These are phyloP conservation scores for Verruconis gallopava DNA, from an alignment of 2,329 filamentous ascomycete genomes.

Conservation along the genomic window DNA sequence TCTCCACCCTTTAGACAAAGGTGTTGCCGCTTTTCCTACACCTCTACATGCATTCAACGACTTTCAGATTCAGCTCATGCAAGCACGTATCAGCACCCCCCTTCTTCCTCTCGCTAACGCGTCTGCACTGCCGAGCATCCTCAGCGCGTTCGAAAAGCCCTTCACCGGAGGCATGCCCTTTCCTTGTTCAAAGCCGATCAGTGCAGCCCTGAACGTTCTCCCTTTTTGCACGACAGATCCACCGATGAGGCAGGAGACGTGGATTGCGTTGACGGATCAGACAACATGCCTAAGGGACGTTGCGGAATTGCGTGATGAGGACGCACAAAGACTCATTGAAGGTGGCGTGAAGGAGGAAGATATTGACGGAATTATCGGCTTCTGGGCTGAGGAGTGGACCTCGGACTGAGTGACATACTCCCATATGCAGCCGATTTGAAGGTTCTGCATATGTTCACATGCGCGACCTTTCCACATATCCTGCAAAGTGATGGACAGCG, in stretches of 20 bases:
- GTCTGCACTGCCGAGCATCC: conserved; percentile 1
- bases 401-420: background rate
- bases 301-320: background rate
- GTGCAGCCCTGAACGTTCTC: conserved; percentile 6
- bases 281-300: conserved; percentile 3
- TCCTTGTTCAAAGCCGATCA: background rate
- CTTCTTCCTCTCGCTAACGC: conserved; percentile 4
- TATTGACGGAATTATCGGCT: conserved; percentile 1
- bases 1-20: background rate
- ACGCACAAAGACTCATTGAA: conserved; percentile 1
- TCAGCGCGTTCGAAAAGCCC: background rate
- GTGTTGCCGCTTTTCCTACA: background rate
- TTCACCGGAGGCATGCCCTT: background rate
- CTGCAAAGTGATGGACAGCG: too few species aligned
- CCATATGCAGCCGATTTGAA: too few species aligned
- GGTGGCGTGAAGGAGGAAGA: background rate
- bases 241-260: background rate
- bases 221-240: background rate
- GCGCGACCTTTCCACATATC: too few species aligned
- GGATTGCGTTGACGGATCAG: conserved; percentile 4
- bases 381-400: conserved; percentile 8
- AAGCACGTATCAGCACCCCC: background rate
- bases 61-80: conserved; percentile 3
- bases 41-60: conserved; percentile 1
- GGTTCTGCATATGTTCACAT: too few species aligned